Evolutionary conservation across 2,329 filamentous ascomycete species (phyloP).

Genomic region (Dryadomyces quercivorus): DNA sequence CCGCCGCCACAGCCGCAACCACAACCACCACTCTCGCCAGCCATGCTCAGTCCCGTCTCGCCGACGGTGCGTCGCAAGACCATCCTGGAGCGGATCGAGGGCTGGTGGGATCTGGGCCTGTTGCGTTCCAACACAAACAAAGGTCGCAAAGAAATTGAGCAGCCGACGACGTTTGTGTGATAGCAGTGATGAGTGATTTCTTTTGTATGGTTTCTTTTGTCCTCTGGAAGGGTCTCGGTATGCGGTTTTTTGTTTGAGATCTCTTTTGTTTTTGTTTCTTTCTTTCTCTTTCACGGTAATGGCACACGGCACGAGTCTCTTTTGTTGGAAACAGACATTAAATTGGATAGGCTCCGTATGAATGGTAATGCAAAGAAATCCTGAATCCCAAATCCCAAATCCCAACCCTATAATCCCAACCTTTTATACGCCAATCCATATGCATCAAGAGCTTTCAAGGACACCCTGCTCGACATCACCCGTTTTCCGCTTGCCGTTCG

Average conservation of each 20-base stretch:
- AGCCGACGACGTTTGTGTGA: slow-evolving; percentile 3
- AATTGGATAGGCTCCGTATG: too few relatives aligned
- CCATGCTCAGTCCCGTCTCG: not conserved
- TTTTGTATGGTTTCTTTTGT: not conserved
- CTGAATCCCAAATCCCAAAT: not conserved
- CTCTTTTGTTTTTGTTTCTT: too few relatives aligned
- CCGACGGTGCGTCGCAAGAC: slow-evolving; percentile 27
- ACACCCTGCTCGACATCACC: not conserved
- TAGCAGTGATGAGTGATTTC: not conserved
- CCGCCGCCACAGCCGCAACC: not conserved
- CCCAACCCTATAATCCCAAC: too few relatives aligned
- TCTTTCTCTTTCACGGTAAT: too few relatives aligned
- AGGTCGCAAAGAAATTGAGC: slow-evolving; percentile 14
- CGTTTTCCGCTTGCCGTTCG: not conserved
- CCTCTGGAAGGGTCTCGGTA: too few relatives aligned
- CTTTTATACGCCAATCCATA: not conserved
- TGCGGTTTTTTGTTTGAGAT: not conserved
- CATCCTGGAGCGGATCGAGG: slow-evolving; percentile 34
- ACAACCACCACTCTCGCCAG: slow-evolving; percentile 7
- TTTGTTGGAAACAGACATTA: too few relatives aligned
- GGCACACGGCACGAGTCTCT: not conserved
- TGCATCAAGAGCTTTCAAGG: not conserved
- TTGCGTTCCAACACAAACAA: slow-evolving; percentile 23
- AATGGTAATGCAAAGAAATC: not conserved
- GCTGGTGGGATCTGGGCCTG: slow-evolving; percentile 42